Base-by-base conservation (phyloP, 805 yeast genomes). In the Hagleromyces aurorensis region DNA sequence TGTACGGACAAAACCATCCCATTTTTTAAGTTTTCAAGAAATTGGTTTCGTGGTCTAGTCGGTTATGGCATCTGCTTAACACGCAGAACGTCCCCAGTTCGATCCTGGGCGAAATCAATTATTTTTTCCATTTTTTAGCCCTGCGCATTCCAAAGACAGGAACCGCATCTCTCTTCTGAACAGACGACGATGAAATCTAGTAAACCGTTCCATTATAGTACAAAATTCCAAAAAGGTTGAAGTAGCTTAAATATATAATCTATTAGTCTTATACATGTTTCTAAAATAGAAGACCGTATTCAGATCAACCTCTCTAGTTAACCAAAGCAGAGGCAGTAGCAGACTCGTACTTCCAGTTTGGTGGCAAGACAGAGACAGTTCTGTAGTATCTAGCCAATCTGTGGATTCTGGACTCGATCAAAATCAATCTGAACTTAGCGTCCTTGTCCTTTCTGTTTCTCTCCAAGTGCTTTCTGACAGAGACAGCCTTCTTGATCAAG, bases 31-130 rank as follows among this genome's bases (percentile, higher is more conserved):
- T 16, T 21, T 9, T n/a, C 30, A 27, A 10, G n/a, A 16, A 51
- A 48, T 33, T 60, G 91, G 91, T 77, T 78, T 75, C 78, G 86
- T 86, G 96, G 96, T 86, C 95, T 86, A 86, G 96, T 86, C 66
- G 96, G 96, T 86, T 76, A 87, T 87, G 96, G 94, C 96, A 82
- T 83, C 91, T 86, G 96, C 96, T 84, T 87, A 85, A 87, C 96
- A 87, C 96, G 96, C 95, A 85, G 91, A 83, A 83, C 86, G 96
- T 89, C 96, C 96, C 96, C 96, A 86, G 96, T 89, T 89, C 96
- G 96, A 89, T 85, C 96, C 96, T 87, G 96, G 96, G 96, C 86
- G 81, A 78, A 84, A 80, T 85, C 96, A 86, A 46, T 55, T n/a
- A n/a, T n/a, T 56, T 55, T 66, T 64, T 59, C 49, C 44, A 49